Conservation (phyloP, 768 basidiomycete genomes). For the Agrocybe pediades region DNA sequence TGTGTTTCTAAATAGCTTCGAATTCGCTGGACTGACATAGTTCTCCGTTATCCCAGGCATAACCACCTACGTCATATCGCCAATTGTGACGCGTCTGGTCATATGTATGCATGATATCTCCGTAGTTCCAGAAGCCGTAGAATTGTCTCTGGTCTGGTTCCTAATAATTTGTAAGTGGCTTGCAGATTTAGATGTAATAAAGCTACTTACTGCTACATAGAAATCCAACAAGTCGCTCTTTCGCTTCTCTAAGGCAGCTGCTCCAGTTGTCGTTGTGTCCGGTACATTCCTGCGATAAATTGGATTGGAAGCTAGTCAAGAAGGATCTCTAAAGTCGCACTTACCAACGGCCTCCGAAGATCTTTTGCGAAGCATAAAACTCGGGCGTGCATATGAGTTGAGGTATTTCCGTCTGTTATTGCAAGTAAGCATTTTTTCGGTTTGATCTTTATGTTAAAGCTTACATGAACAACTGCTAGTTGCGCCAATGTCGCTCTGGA, state of each 20-base stretch:
- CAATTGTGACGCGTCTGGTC: conserved; percentile 40
- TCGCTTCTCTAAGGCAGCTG: conserved; percentile 33
- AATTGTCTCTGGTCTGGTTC: conserved; percentile 36
- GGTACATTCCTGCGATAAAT: conserved; percentile 28
- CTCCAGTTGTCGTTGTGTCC: conserved; percentile 30
- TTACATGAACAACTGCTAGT: conserved; percentile 31
- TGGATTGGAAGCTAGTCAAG: background rate
- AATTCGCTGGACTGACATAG: conserved; percentile 23
- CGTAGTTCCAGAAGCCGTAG: conserved; percentile 42
- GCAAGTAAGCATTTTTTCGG: background rate
- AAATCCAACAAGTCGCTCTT: conserved; percentile 38
- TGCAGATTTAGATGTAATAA: background rate
- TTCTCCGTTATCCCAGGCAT: conserved; percentile 40
- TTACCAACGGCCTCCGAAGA: conserved; percentile 39
- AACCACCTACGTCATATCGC: conserved; percentile 40
- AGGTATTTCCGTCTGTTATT: conserved; percentile 28
- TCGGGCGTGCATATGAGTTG: conserved; percentile 34
- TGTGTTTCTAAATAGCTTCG: background rate
- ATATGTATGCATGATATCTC: conserved; percentile 42
- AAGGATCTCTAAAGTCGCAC: background rate
- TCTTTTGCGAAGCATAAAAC: conserved; percentile 35
- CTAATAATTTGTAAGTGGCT: conserved; percentile 18
- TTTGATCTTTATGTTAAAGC: conserved; percentile 4
- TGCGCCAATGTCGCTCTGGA: conserved; percentile 28
- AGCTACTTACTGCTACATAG: conserved; percentile 29